Evolutionary conservation across 768 basidiomycete genomes (phyloP), one percentile per base, ranked within the genome.

Genomic region (Boletellus ananas): DNA sequence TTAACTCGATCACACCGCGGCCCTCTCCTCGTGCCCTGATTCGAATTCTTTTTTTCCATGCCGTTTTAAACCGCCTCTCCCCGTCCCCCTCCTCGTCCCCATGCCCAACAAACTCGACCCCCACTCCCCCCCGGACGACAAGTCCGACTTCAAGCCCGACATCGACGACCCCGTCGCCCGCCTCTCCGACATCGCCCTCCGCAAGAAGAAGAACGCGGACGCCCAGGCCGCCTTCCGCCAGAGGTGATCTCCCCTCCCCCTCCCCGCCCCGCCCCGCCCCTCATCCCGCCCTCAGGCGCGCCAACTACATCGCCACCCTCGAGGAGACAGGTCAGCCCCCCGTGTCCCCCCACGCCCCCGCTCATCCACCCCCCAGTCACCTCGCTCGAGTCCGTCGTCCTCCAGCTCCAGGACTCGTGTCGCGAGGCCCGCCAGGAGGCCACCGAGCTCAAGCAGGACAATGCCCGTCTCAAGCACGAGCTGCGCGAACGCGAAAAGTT

Each of bases 121-220:
- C 23, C 23, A 3, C 23, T 63, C 65, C 4, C 64, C 61, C 49
- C 66, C 63, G 70, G 74, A 65, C 64, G 70, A 58, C 54, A 68
- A 65, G 52, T 60, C 68, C 49, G 66, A 70, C 35, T 63, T 59
- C 66, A 70, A 74, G 57, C 53, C 66, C 47, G 70, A 72, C 61
- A 3, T 67, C 40, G 67, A 69, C 66, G 63, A 66, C 60, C 53
- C 67, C 31, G 33, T 52, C 23, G 59, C 73, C 39, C 77, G 78
- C 55, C 65, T 83, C 65, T 76, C 83, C 57, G 85, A 87, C 67
- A 78, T 85, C 12, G 83, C 84, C 31, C 74, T 87, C 59, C 74
- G 88, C 56, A 90, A 89, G 74, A 89, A 88, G 76, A 92, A 92
- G 73, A 92, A 92, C 60, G 90, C 90, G 33, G 87, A 90, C 63